phyloP scores from a whole-genome alignment of 23 red algal species.

The Gracilaria gracilis region DNA sequence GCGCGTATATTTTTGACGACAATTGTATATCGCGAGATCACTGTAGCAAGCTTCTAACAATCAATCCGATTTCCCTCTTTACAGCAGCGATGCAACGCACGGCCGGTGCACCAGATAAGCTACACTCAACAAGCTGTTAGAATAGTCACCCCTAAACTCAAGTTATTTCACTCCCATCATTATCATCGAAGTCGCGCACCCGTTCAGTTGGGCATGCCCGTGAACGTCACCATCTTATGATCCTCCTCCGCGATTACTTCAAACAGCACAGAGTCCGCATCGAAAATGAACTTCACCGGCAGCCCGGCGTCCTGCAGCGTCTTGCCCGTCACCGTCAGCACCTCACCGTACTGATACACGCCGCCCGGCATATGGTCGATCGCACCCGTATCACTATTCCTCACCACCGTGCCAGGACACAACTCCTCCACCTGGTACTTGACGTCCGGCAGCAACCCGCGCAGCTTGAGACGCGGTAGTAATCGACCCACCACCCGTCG shows the following conservation, averaged over 20 bases:
- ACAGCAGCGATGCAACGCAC: background rate
- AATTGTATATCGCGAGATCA: no score
- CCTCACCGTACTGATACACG: slow-evolving; percentile 90
- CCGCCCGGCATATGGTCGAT: slow-evolving; percentile 72
- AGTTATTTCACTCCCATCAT: no score
- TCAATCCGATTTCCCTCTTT: no score
- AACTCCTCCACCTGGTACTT: slow-evolving; percentile 88
- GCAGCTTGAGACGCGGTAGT: slow-evolving; percentile 79
- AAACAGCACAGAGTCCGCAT: slow-evolving; percentile 86
- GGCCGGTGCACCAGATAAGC: background rate
- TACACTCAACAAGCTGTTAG: no score
- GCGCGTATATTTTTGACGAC: no score
- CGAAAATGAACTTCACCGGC: slow-evolving; percentile 96
- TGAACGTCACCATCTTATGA: background rate
- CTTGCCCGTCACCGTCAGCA: slow-evolving; percentile 52
- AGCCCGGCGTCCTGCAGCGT: slow-evolving; percentile 81
- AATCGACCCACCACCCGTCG: slow-evolving; percentile 89
- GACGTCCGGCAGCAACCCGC: slow-evolving; percentile 60
- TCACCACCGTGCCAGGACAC: slow-evolving; percentile 81
- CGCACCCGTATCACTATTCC: slow-evolving; percentile 90
- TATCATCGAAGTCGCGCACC: no score
- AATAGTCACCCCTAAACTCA: no score
- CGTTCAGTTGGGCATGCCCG: background rate
- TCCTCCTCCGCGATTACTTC: slow-evolving; percentile 1
- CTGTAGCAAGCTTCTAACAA: no score